A percentile compares a stretch with the other conserved stretches of the same genome.
These are phyloP conservation scores for Fusarium equiseti DNA, from an alignment of 2,329 filamentous ascomycete genomes.

Conservation along the genomic window DNA sequence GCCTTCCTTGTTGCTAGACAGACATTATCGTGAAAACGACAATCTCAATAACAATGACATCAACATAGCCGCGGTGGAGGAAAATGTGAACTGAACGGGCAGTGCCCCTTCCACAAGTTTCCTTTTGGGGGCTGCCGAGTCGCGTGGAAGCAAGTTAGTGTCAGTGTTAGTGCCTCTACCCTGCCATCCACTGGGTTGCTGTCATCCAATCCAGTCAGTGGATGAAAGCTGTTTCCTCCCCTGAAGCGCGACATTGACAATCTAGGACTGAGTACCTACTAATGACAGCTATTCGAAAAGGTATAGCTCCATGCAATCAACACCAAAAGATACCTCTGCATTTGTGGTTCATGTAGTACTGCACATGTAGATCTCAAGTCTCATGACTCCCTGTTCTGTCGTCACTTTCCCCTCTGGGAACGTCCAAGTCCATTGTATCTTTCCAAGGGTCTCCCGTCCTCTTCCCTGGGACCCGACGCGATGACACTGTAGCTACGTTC, in stretches of 20 bases:
- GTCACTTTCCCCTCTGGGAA: conserved; percentile 43
- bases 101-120: conserved; percentile 20
- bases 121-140: conserved; percentile 32
- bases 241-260: conserved; percentile 25
- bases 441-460: conserved; percentile 37
- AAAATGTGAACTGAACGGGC: background rate
- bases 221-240: conserved; percentile 11
- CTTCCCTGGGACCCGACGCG: conserved; percentile 4
- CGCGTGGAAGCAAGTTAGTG: conserved; percentile 30
- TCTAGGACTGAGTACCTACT: conserved; percentile 10
- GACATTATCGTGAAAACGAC: conserved; percentile 1
- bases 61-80: conserved; percentile 18
- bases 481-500: conserved; percentile 11
- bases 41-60: conserved; percentile 39
- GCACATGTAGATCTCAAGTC: conserved; percentile 35
- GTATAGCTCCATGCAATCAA: conserved; percentile 12
- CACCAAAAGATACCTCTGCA: conserved; percentile 17
- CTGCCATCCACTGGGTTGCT: conserved; percentile 1
- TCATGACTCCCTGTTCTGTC: conserved; percentile 44
- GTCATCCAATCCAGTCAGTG: conserved; percentile 25
- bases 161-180: conserved; percentile 7
- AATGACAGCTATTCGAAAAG: background rate
- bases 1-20: background rate
- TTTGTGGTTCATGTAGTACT: conserved; percentile 14
- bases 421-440: conserved; percentile 15